These are phyloP conservation scores for Closterium sp. DNA, from an alignment of 139 green algal species.

Conservation along the genomic window DNA sequence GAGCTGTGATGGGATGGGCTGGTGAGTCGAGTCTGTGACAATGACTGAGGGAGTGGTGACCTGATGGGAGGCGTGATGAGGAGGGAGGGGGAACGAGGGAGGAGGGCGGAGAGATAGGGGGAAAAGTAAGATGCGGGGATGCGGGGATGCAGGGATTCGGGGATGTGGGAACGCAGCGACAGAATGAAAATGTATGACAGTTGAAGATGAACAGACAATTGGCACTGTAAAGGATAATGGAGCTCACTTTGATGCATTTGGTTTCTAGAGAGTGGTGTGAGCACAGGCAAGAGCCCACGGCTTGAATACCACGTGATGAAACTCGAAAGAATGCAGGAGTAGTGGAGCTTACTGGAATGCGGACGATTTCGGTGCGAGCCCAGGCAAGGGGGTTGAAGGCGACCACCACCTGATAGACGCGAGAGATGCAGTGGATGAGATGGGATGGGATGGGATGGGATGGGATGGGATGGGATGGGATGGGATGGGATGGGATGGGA, in stretches of 20 bases:
- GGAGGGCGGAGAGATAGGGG: not conserved
- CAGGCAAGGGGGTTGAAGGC: not conserved
- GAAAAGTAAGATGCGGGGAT: conserved; percentile 15
- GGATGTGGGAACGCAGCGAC: no score
- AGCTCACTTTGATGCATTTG: no score
- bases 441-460: not conserved
- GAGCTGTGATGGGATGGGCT: not conserved
- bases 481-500: not conserved
- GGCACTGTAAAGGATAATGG: no score
- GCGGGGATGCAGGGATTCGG: not conserved
- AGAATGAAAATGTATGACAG: no score
- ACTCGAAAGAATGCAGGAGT: no score
- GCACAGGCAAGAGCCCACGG: no score
- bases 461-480: conserved; percentile 2
- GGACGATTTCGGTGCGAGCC: not conserved
- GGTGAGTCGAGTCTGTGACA: no score
- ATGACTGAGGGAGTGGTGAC: no score
- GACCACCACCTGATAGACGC: not conserved
- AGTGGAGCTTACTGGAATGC: not conserved
- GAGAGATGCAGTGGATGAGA: not conserved
- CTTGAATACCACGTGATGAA: no score
- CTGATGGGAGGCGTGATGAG: not conserved
- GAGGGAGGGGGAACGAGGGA: not conserved
- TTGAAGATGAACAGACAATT: no score
- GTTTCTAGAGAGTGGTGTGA: no score